Conservation (phyloP, 495 filamentous ascomycete species). For the Annulohypoxylon maeteangense region DNA sequence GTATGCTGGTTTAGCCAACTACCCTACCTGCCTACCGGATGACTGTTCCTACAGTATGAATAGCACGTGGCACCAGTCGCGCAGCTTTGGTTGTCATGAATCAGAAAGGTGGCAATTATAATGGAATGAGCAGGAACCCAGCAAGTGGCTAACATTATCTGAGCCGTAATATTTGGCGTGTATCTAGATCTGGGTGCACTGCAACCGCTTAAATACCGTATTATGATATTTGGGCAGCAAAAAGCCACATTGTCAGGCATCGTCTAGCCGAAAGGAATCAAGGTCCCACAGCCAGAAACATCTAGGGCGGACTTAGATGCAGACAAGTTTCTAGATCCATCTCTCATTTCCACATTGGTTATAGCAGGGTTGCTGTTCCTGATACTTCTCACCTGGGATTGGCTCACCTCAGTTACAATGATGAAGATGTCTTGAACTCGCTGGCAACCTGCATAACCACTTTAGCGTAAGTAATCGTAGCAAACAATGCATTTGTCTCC, state of each 20-base stretch:
- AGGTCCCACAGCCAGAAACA: slow-evolving; percentile 35
- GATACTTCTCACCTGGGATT: slow-evolving; percentile 33
- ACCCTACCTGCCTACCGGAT: slow-evolving; percentile 23
- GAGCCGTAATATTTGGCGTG: slow-evolving; percentile 32
- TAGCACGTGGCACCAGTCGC: slow-evolving; percentile 49
- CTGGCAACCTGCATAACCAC: slow-evolving; percentile 28
- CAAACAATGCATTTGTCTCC: slow-evolving; percentile 33
- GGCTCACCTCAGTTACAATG: slow-evolving; percentile 19
- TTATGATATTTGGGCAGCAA: slow-evolving; percentile 45
- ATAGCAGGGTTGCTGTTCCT: slow-evolving; percentile 33
- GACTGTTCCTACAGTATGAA: slow-evolving; percentile 38
- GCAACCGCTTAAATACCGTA: slow-evolving; percentile 30
- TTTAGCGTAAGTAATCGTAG: slow-evolving; percentile 18
- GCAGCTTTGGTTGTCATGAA: slow-evolving; percentile 28
- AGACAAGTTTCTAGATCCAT: slow-evolving; percentile 35
- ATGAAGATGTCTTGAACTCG: slow-evolving; percentile 23
- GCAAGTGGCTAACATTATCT: slow-evolving; percentile 29
- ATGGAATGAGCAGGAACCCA: slow-evolving; percentile 32
- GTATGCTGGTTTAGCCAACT: slow-evolving; percentile 37
- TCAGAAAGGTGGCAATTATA: slow-evolving; percentile 30
- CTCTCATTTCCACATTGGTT: slow-evolving; percentile 29
- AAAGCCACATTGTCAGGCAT: slow-evolving; percentile 36
- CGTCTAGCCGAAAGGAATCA: slow-evolving; percentile 30
- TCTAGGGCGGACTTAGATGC: slow-evolving; percentile 37
- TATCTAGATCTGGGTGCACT: slow-evolving; percentile 28